Evolutionary conservation across 306 rosid genomes (phyloP).

Genomic region (Cicer pinnatifidum): DNA sequence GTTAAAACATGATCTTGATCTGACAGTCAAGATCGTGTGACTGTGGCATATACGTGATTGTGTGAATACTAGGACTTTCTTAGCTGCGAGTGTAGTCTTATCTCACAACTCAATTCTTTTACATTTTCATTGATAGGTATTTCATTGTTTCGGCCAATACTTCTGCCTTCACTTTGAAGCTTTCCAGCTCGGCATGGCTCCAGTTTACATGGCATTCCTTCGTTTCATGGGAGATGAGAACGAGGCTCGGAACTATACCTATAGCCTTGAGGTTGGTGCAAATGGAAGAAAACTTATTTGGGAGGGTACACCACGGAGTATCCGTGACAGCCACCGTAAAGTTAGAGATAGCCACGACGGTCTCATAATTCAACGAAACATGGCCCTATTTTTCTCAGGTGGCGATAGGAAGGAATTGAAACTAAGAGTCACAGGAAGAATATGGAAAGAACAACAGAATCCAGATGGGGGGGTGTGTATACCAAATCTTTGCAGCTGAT

Average conservation of each 20-base stretch:
- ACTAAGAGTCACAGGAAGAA: constrained; percentile 79
- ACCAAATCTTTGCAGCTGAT: constrained; percentile 74
- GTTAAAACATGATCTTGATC: not conserved
- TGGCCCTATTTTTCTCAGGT: constrained; percentile 82
- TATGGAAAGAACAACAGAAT: constrained; percentile 83
- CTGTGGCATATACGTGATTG: not conserved
- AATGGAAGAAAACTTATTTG: constrained; percentile 71
- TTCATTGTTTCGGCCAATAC: constrained; percentile 83
- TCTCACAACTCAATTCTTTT: not conserved
- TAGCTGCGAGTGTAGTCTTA: too few species aligned
- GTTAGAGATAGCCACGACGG: constrained; percentile 85
- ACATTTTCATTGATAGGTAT: constrained; percentile 57
- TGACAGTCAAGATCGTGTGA: not conserved
- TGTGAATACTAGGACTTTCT: not conserved
- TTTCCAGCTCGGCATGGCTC: constrained; percentile 85
- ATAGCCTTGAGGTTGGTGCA: constrained; percentile 81
- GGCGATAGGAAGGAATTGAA: constrained; percentile 85
- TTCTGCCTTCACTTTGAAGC: constrained; percentile 61
- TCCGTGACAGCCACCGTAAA: constrained; percentile 81
- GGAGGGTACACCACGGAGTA: constrained; percentile 85
- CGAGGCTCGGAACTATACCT: constrained; percentile 74
- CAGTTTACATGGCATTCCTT: constrained; percentile 83
- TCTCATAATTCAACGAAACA: constrained; percentile 76
- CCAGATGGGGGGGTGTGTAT: constrained; percentile 74
- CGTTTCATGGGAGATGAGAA: constrained; percentile 84